Evolutionary conservation across 1,284 basidiomycete species (phyloP), one percentile per base, ranked within the genome.

Genomic region (Puccinia triticina): DNA sequence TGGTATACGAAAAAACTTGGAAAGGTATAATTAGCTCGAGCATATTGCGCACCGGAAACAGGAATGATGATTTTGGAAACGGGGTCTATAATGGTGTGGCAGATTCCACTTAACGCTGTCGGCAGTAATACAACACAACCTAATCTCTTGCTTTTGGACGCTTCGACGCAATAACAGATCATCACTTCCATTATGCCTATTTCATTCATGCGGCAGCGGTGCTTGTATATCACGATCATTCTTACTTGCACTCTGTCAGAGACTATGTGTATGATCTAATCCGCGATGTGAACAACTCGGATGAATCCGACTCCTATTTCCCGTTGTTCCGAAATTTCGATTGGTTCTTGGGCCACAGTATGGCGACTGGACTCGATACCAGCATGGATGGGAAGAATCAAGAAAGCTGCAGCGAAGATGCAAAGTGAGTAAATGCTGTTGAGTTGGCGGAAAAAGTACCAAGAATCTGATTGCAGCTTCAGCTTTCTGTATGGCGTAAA

Each of bases 341-440:
- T 75, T 83, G 83, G 83, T 83, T 77, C 43, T 72, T 83, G 48
- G 83, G 83, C 18, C 83, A 83, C 40, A 79, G 80, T 75, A 50
- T 82, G 23, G 83, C 83, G 26, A 82, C 75, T 23, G 83, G 83
- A n/a, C 48, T 83, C 11, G 50, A 74, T 26, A 50, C 66, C 29
- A 71, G 40, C 32, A 48, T 79, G 11, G 83, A 83, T 59, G 83
- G 83, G 14, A 83, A 83, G 43, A 82, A 83, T 78, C 81, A 83
- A 61, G 83, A 83, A 66, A 83, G 83, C 53, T 82, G 81, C 48
- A 78, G 80, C 40, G 83, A 83, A 48, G 83, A 82, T 71, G 64
- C 73, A 29, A 82, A 82, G 81, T 82, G 46, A 82, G 74, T 29
- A 7, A 26, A 37, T 14, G 40, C n/a, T 29, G 21, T 32, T n/a